Evolutionary conservation across 2,329 filamentous ascomycete species (phyloP).

Genomic region (Triangularia setosa): DNA sequence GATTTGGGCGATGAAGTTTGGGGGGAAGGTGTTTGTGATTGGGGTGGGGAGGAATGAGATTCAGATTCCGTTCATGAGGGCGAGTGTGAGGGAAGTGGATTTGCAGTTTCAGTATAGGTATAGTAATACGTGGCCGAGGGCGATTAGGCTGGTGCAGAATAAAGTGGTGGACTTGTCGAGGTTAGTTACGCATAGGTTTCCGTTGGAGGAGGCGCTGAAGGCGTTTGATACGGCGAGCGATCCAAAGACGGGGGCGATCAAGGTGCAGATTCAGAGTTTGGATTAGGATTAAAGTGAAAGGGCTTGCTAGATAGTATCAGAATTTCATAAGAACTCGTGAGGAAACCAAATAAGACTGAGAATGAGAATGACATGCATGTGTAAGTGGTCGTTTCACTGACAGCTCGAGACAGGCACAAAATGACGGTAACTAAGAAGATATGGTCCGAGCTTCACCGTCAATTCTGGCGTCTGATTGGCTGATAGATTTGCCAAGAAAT

Average conservation of each 20-base stretch:
- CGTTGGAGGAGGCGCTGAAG: slow-evolving; percentile 79
- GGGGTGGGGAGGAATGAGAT: slow-evolving; percentile 95
- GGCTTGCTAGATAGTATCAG: background rate
- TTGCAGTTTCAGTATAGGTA: slow-evolving; percentile 97
- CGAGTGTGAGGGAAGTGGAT: slow-evolving; percentile 88
- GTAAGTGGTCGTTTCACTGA: background rate
- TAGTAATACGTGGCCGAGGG: slow-evolving; percentile 91
- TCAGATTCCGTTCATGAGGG: slow-evolving; percentile 90
- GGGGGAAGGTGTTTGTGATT: slow-evolving; percentile 94
- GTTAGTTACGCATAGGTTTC: slow-evolving; percentile 84
- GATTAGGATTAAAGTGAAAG: slow-evolving; percentile 36
- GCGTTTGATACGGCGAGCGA: slow-evolving; percentile 87
- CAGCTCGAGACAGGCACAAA: background rate
- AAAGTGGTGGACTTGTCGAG: slow-evolving; percentile 76
- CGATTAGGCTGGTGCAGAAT: slow-evolving; percentile 81
- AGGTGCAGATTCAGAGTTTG: slow-evolving; percentile 85
- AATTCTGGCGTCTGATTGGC: slow-evolving; percentile 29
- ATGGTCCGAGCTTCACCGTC: slow-evolving; percentile 19
- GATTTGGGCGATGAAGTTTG: slow-evolving; percentile 89
- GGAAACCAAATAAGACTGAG: background rate
- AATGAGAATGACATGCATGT: slow-evolving; percentile 5
- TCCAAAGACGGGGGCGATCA: slow-evolving; percentile 91
- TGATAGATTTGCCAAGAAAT: slow-evolving; percentile 17
- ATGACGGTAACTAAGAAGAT: background rate
- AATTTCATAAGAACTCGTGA: background rate